A percentile compares a stretch with the other conserved stretches of the same genome.
Evolutionary conservation across 2,329 filamentous ascomycete genomes (phyloP).

Genomic region (Nigrospora sphaerica): DNA sequence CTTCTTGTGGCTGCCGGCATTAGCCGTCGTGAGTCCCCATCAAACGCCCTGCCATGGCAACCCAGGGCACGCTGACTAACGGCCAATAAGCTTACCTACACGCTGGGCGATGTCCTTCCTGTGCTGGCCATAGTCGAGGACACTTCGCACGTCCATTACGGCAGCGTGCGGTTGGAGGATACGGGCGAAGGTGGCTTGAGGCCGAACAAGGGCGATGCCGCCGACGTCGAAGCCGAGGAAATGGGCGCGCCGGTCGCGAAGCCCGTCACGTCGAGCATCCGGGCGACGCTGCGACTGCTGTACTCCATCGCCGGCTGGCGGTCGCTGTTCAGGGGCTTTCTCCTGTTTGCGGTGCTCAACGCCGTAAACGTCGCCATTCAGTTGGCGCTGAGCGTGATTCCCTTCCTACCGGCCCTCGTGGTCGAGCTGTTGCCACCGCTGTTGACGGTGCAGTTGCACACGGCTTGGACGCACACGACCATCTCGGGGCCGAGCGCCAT

Average conservation of each 20-base stretch:
- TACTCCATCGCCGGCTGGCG: conserved; percentile 52
- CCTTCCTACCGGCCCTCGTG: conserved; percentile 32
- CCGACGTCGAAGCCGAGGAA: conserved; percentile 23
- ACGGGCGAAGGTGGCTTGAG: neutral
- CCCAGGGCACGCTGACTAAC: neutral
- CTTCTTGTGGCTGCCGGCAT: too few species aligned
- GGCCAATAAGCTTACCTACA: conserved; percentile 34
- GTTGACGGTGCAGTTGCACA: conserved; percentile 56
- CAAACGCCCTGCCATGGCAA: too few species aligned
- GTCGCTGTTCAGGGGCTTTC: conserved; percentile 61
- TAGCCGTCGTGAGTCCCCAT: too few species aligned
- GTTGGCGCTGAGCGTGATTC: conserved; percentile 30
- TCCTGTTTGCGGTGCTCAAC: conserved; percentile 32
- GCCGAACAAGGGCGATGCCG: conserved; percentile 11
- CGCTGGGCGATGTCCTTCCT: conserved; percentile 36
- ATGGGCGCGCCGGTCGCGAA: conserved; percentile 16
- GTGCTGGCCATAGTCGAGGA: conserved; percentile 47
- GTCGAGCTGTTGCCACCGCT: conserved; percentile 49
- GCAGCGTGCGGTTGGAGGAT: conserved; percentile 29
- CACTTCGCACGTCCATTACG: conserved; percentile 41
- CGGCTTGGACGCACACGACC: conserved; percentile 77
- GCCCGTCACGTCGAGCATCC: conserved; percentile 40
- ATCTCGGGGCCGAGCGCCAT: conserved; percentile 59
- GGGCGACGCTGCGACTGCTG: conserved; percentile 44
- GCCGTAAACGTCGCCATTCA: conserved; percentile 25